phyloP scores from a whole-genome alignment of 148 eudicot species.

The Rhododendron williamsianum region DNA sequence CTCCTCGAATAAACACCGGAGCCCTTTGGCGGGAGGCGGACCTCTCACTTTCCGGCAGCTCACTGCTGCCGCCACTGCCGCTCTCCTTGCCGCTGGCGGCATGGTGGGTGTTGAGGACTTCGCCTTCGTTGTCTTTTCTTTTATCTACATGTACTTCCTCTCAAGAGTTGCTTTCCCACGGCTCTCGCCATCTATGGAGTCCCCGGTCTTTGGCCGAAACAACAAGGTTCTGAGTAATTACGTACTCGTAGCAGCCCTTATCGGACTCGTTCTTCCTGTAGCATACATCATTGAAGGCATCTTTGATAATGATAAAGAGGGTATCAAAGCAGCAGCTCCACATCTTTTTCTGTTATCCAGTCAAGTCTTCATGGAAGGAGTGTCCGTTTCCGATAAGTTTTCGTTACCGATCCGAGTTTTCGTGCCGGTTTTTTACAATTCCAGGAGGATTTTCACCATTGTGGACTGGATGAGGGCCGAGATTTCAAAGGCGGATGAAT shows the following conservation, averaged over 20 bases:
- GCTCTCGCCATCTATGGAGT: not conserved
- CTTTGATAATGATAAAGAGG: conserved; percentile 48
- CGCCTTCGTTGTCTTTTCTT: conserved; percentile 37
- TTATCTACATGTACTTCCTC: conserved; percentile 49
- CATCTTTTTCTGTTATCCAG: conserved; percentile 62
- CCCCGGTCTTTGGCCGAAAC: conserved; percentile 35
- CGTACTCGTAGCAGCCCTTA: conserved; percentile 35
- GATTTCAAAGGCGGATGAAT: conserved; percentile 19
- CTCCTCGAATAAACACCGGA: not conserved
- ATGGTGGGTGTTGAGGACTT: conserved; percentile 42
- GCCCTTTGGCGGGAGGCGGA: not conserved
- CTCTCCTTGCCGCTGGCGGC: conserved; percentile 46
- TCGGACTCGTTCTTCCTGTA: conserved; percentile 64
- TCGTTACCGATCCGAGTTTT: conserved; percentile 70
- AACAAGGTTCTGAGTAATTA: conserved; percentile 32
- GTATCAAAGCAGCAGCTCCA: conserved; percentile 62
- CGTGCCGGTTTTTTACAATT: conserved; percentile 70
- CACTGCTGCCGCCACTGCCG: conserved; percentile 31
- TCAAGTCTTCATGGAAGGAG: conserved; percentile 75
- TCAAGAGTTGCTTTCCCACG: conserved; percentile 52
- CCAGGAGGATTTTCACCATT: conserved; percentile 42
- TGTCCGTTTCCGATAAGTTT: conserved; percentile 39
- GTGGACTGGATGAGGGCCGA: conserved; percentile 54
- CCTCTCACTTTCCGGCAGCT: conserved; percentile 47
- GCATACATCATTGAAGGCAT: conserved; percentile 61